Conservation (phyloP, 1,284 basidiomycete species). For the Mycena sp. region DNA sequence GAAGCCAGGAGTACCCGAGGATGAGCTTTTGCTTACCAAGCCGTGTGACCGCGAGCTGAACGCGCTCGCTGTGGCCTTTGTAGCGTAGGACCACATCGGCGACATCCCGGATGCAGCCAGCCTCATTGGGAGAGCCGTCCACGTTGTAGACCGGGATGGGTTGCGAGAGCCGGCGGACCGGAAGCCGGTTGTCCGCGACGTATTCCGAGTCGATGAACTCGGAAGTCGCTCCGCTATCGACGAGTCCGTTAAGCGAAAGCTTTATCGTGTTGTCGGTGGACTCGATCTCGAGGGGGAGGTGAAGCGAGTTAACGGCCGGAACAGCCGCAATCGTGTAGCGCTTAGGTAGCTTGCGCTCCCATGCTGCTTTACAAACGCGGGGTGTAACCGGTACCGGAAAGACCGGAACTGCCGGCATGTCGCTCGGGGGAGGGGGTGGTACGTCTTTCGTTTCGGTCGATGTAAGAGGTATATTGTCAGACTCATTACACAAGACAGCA, state of each 20-base stretch:
- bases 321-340: neutral
- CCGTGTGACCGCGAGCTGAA: constrained; percentile 34
- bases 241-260: neutral
- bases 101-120: constrained; percentile 28
- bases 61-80: constrained; percentile 29
- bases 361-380: neutral
- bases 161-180: neutral
- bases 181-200: constrained; percentile 16
- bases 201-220: constrained; percentile 30
- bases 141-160: constrained; percentile 36
- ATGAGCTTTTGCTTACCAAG: constrained; percentile 37
- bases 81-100: constrained; percentile 27
- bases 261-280: neutral
- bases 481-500: neutral
- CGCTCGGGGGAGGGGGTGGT: neutral
- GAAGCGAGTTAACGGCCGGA: neutral
- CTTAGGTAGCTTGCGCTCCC: constrained; percentile 2
- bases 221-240: neutral
- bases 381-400: neutral
- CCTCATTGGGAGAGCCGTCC: constrained; percentile 35
- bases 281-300: neutral
- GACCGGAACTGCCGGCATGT: neutral
- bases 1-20: constrained; percentile 40
- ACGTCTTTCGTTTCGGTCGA: neutral
- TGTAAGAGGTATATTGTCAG: neutral